Base-by-base conservation (phyloP, 208 protist species). In the Leishmania guyanensis region DNA sequence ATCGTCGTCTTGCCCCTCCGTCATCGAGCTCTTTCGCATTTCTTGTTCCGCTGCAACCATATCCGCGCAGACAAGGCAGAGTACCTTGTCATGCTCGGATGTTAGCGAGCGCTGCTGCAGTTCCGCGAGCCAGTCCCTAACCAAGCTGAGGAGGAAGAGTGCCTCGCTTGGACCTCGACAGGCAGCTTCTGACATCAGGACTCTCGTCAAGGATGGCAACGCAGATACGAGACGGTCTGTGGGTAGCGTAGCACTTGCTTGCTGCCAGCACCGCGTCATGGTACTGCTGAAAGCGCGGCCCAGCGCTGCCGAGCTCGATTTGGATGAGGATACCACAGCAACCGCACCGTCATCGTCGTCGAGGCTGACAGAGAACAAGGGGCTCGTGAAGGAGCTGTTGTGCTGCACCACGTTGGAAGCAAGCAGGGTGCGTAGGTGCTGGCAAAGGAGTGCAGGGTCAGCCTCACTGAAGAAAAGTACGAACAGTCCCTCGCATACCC, bases 91-190 rank as follows among this genome's bases (percentile, higher is more conserved):
- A 46, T 79, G 76, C 3, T 46, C 60, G 20, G 29, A 53, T 50
- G 60, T 53, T 36, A 79, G 76, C 29, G 36, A 33, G 60, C 76
- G 76, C 14, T 22, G 29, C 76, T 79, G 76, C 76, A 79, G 76
- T 36, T 71, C 76, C 50, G 12, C 46, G 12, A 79, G 48, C 62
- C 58, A 79, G 60, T 71, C 64, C 39, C 14, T 46, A 17, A 79
- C 62, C 14, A 79, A 33, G 9, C 36, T 46, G 62, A 29, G 26
- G 48, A 72, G 76, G 64, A 50, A 54, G 12, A 39, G 26, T 53
- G 46, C 76, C 64, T 79, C 64, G 17, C 26, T 20, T 50, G 16
- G 46, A 17, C 17, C 12, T 71, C 43, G 60, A 79, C 22, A 46
- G 10, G 64, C 46, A 22, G 6, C 26, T 58, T 51, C 62, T 54